Conservation (phyloP, 1,284 basidiomycete genomes). For the Cutaneotrichosporon daszewskae region DNA sequence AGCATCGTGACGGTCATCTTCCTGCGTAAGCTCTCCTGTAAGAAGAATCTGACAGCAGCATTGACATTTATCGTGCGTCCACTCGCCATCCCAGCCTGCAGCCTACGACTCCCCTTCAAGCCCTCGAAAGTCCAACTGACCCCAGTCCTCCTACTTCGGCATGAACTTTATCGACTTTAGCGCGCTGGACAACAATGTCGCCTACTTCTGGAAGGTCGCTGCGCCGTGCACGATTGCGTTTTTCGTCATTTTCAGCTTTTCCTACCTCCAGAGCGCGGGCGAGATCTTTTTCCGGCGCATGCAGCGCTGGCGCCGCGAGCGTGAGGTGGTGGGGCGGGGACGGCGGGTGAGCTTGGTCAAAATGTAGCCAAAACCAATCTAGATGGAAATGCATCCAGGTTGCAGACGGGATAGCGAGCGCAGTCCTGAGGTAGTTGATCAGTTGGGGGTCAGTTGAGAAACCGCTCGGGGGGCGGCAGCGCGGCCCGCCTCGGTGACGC, state of each 20-base stretch:
- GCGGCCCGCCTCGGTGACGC: no score
- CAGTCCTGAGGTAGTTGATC: no score
- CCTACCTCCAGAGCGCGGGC: slow-evolving; percentile 32
- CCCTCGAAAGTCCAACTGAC: background rate
- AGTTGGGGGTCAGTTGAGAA: no score
- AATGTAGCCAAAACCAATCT: no score
- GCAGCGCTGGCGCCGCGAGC: background rate
- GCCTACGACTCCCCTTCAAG: no score
- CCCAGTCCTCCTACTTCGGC: slow-evolving; percentile 30
- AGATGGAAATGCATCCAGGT: no score
- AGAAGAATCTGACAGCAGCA: slow-evolving; percentile 8
- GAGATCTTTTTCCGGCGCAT: slow-evolving; percentile 28
- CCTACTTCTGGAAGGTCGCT: slow-evolving; percentile 46
- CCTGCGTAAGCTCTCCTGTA: slow-evolving; percentile 35
- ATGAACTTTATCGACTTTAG: slow-evolving; percentile 42
- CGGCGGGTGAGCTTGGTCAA: no score
- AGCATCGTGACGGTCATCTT: slow-evolving; percentile 48
- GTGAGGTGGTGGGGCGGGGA: no score
- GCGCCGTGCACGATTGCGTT: slow-evolving; percentile 39
- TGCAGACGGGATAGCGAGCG: no score
- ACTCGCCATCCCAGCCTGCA: no score
- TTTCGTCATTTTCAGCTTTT: slow-evolving; percentile 44
- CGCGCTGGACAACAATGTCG: slow-evolving; percentile 29
- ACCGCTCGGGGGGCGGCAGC: no score
- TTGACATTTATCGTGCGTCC: slow-evolving; percentile 23